phyloP scores from a whole-genome alignment of 148 eudicot species.

The Rhododendron kiyosumense region DNA sequence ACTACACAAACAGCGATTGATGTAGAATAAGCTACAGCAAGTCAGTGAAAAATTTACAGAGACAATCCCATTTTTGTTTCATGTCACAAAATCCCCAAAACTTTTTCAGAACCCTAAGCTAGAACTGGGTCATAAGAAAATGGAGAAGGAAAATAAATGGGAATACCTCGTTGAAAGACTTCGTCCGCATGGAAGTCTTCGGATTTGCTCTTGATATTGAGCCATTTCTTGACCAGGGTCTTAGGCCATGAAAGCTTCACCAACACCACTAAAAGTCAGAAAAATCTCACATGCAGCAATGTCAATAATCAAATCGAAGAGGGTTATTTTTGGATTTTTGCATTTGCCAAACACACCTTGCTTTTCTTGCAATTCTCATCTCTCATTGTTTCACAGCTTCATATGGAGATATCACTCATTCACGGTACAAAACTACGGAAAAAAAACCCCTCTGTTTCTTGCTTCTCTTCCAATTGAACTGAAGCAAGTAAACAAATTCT shows the following conservation, averaged over 20 bases:
- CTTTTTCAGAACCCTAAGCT: slow-evolving; percentile 7
- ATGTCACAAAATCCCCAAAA: not conserved
- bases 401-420: slow-evolving; percentile 19
- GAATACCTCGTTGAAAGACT: slow-evolving; percentile 46
- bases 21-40: slow-evolving; percentile 22
- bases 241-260: slow-evolving; percentile 91
- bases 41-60: not conserved
- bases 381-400: slow-evolving; percentile 70
- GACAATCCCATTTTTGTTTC: slow-evolving; percentile 4
- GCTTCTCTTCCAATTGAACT: not conserved
- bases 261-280: slow-evolving; percentile 28
- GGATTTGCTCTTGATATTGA: slow-evolving; percentile 75
- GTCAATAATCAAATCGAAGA: slow-evolving; percentile 3
- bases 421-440: not conserved
- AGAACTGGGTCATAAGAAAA: not conserved
- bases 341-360: slow-evolving; percentile 57
- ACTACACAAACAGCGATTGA: slow-evolving; percentile 33
- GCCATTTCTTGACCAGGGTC: slow-evolving; percentile 91
- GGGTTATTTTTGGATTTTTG: not conserved
- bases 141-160: not conserved
- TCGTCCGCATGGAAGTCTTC: slow-evolving; percentile 88
- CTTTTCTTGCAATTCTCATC: slow-evolving; percentile 77
- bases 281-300: slow-evolving; percentile 10
- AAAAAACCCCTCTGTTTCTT: not conserved
- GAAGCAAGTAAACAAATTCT: not conserved